phyloP scores from a whole-genome alignment of 768 basidiomycete genomes.

The Macrolepiota fuliginosa region DNA sequence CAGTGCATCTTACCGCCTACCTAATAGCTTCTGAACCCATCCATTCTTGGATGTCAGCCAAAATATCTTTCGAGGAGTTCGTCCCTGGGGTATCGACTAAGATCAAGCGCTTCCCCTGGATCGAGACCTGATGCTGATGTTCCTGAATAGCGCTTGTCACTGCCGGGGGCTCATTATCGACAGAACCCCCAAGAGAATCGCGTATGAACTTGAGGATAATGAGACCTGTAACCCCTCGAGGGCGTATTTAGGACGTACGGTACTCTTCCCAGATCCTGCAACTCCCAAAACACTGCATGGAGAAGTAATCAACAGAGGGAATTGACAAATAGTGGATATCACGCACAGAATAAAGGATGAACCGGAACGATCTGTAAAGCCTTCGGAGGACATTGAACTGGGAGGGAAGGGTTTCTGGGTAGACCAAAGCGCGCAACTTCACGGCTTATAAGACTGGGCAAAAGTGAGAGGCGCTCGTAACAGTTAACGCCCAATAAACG shows the following conservation, averaged over 20 bases:
- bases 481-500: too few relatives aligned
- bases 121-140: background rate
- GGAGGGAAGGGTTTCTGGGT: too few relatives aligned
- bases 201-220: background rate
- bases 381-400: too few relatives aligned
- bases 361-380: too few relatives aligned
- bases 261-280: background rate
- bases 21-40: background rate
- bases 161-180: background rate
- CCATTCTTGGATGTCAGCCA: background rate
- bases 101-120: background rate
- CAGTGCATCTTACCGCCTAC: background rate
- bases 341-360: too few relatives aligned
- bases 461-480: too few relatives aligned
- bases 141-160: background rate
- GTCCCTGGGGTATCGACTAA: background rate
- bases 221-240: background rate
- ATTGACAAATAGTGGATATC: too few relatives aligned
- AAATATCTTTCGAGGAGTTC: background rate
- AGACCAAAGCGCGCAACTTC: too few relatives aligned
- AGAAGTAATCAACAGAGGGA: background rate
- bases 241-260: background rate
- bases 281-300: background rate
- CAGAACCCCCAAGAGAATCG: background rate
- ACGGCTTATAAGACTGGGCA: too few relatives aligned